phyloP scores from a whole-genome alignment of 192 early-diverging fungal species.

The Dissophora ornata region DNA sequence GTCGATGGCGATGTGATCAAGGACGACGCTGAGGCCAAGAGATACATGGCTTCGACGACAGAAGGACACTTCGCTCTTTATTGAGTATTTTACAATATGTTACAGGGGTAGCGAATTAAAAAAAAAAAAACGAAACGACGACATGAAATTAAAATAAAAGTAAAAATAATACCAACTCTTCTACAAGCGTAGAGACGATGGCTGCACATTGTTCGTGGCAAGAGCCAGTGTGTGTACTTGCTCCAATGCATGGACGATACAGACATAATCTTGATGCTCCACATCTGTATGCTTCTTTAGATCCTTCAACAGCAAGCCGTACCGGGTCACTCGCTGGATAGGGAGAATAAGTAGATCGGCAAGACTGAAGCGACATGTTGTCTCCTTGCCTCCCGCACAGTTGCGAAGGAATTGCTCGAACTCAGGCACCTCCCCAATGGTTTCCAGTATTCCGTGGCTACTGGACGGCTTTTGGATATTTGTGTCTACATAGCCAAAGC shows the following conservation, averaged over 20 bases:
- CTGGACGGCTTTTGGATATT: neutral
- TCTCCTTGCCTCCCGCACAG: slow-evolving; percentile 61
- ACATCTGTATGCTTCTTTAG: slow-evolving; percentile 42
- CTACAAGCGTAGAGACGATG: slow-evolving; percentile 26
- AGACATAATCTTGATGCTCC: slow-evolving; percentile 40
- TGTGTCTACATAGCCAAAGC: neutral
- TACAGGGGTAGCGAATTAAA: too few species aligned
- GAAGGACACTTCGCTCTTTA: too few species aligned
- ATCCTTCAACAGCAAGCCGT: slow-evolving; percentile 74
- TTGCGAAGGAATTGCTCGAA: slow-evolving; percentile 35
- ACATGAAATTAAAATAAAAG: too few species aligned
- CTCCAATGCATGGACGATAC: slow-evolving; percentile 49
- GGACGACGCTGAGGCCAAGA: too few species aligned
- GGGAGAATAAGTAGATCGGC: slow-evolving; percentile 82
- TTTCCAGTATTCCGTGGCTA: slow-evolving; percentile 15
- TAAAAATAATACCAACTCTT: too few species aligned
- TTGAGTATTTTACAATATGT: too few species aligned
- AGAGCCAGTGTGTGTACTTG: slow-evolving; percentile 46
- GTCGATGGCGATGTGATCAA: too few species aligned
- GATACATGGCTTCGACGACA: too few species aligned
- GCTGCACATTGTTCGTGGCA: slow-evolving; percentile 51
- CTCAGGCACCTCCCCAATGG: neutral
- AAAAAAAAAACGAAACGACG: too few species aligned
- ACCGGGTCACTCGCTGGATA: slow-evolving; percentile 84
- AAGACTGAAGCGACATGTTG: slow-evolving; percentile 68